Base-by-base conservation (phyloP, 2,329 filamentous ascomycete species). In the Fusarium torulosum region DNA sequence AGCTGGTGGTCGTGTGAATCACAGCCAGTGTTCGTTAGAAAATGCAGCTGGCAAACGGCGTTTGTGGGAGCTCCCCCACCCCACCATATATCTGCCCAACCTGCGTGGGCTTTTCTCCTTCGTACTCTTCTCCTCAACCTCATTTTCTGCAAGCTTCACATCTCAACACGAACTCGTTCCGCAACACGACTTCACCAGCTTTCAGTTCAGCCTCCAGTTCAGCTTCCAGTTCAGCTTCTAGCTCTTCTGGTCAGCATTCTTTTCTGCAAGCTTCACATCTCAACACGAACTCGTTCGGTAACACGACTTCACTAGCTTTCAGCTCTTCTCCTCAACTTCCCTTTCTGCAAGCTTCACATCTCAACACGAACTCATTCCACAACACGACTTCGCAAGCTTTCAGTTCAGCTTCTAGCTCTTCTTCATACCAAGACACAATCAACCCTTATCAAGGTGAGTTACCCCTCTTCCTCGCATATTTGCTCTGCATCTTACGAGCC, bases 51-150 rank as follows among this genome's bases (percentile, higher is more conserved):
- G 27, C 19, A 33, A 17, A 37, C 8, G 19, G 33, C 31, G 23
- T n/a, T 17, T 7, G 11, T 8, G 40, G 38, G 44, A 11, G 21
- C 47, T 31, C 35, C 27, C 17, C 37, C 14, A 27, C 37, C 25
- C 52, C 40, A 25, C 9, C 13, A 49, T 67, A 49, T 67, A 54
- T 59, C 23, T 25, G 21, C 21, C 19, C 21, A 25, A 15, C 19
- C 15, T 17, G 42, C 23, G n/a, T 44, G 42, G 31, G 23, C 61
- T 19, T 46, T 43, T 33, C 29, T 23, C 33, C 47, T 23, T 23
- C 50, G 19, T 19, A n/a, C 17, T 20, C n/a, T 23, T 23, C 14
- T 41, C 43, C 13, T 47, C 33, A 25, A 15, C 35, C 17, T n/a
- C 35, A 10, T n/a, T 37, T 37, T 37, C 35, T 37, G 17, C 35